phyloP scores from a whole-genome alignment of 2,329 filamentous ascomycete species.

The Scedosporium aurantiacum region DNA sequence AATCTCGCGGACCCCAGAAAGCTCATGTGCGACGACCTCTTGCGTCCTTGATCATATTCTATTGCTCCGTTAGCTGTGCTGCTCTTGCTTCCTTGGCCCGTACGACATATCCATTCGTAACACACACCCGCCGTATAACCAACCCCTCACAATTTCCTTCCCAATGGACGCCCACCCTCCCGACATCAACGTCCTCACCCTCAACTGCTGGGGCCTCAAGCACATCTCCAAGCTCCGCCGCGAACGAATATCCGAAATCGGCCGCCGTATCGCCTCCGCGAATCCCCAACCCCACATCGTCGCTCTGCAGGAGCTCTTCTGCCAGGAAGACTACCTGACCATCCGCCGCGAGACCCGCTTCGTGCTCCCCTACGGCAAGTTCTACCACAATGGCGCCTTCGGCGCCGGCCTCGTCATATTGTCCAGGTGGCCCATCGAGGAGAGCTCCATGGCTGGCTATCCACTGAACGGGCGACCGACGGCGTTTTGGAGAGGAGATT shows the following conservation, averaged over 20 bases:
- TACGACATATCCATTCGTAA: constrained; percentile 5
- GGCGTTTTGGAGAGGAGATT: constrained; percentile 89
- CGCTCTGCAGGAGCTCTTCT: constrained; percentile 93
- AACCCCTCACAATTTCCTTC: not conserved
- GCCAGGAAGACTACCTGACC: constrained; percentile 67
- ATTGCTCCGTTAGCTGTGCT: not conserved
- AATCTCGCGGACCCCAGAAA: not conserved
- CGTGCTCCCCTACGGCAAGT: constrained; percentile 81
- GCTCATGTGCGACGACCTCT: not conserved
- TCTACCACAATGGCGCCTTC: constrained; percentile 82
- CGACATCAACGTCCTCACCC: constrained; percentile 68
- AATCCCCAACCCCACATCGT: constrained; percentile 71
- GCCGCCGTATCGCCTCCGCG: constrained; percentile 59
- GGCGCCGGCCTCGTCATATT: constrained; percentile 83
- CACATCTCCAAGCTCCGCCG: constrained; percentile 68
- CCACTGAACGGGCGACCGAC: constrained; percentile 88
- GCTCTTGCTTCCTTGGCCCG: not conserved
- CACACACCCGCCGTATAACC: not conserved
- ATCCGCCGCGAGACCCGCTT: constrained; percentile 64
- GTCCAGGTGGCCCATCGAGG: constrained; percentile 83
- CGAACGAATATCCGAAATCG: constrained; percentile 74
- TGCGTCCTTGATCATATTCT: not conserved
- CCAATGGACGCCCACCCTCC: constrained; percentile 10
- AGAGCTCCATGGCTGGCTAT: constrained; percentile 77
- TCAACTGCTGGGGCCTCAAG: constrained; percentile 97